phyloP scores from a whole-genome alignment of 331 rosid species.

The Prunus yedoensis region DNA sequence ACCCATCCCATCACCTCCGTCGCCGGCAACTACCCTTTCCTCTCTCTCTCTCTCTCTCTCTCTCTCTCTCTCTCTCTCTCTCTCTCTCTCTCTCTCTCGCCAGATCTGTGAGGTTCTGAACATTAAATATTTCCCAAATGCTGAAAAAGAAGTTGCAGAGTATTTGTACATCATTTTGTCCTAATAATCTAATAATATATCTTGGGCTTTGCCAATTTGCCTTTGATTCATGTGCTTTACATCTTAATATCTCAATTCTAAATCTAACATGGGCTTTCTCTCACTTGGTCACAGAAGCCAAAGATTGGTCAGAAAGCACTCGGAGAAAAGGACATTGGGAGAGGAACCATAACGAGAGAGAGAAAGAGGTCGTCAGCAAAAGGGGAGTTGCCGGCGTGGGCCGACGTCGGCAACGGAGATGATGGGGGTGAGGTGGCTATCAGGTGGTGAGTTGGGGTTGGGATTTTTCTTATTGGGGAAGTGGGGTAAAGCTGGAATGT shows the following conservation, averaged over 20 bases:
- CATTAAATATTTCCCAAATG: constrained; percentile 25
- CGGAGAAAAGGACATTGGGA: constrained; percentile 24
- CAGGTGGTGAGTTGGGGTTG: too few species aligned
- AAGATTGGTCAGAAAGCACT: constrained; percentile 23
- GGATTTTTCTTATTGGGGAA: too few species aligned
- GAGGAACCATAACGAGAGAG: constrained; percentile 19
- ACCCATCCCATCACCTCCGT: too few species aligned
- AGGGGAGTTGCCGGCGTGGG: too few species aligned
- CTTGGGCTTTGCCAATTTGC: constrained; percentile 29
- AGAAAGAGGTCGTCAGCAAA: too few species aligned
- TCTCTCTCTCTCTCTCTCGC: too few species aligned
- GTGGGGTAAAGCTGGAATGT: too few species aligned
- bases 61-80: too few species aligned
- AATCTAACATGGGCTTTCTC: constrained; percentile 10
- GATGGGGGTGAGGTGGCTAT: too few species aligned
- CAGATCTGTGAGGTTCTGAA: constrained; percentile 44
- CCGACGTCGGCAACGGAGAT: too few species aligned
- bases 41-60: too few species aligned
- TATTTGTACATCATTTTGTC: background rate
- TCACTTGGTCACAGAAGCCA: constrained; percentile 38
- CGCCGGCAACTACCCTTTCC: too few species aligned
- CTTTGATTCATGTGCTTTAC: constrained; percentile 53
- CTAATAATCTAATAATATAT: background rate
- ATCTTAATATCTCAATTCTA: constrained; percentile 16
- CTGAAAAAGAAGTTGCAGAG: constrained; percentile 19